Evolutionary conservation across 257 asterid genomes (phyloP).

Genomic region (Solanum chilense): DNA sequence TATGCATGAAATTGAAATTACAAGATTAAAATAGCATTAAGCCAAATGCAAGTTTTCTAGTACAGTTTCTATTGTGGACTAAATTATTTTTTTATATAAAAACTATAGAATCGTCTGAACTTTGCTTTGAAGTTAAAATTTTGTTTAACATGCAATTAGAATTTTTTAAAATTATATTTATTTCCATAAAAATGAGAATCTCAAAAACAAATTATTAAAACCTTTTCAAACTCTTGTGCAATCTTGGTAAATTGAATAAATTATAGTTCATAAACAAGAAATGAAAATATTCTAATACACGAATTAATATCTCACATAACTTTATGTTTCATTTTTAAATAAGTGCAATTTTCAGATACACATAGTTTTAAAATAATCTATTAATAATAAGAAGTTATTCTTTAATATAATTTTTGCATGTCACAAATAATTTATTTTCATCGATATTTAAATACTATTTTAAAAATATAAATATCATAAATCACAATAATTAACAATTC

Average conservation of each 20-base stretch:
- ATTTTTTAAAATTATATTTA: too few species aligned
- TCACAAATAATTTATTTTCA: fast-evolving
- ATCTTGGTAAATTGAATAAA: background rate
- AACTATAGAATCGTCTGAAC: background rate
- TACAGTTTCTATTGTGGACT: background rate
- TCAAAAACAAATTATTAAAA: too few species aligned
- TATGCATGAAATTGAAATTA: background rate
- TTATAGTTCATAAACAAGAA: background rate
- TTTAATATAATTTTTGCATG: background rate
- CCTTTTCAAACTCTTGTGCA: fast-evolving
- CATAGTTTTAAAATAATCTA: too few species aligned
- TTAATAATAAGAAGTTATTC: too few species aligned
- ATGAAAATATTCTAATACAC: background rate
- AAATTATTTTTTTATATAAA: background rate
- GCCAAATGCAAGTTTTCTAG: background rate
- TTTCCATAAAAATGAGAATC: background rate
- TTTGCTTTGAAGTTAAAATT: background rate
- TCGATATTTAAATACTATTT: background rate
- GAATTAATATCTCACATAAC: background rate
- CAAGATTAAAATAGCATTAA: background rate
- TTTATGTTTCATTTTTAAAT: background rate
- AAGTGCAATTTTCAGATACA: background rate
- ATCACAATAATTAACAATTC: background rate
- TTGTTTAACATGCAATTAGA: fast-evolving
- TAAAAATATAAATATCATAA: background rate